These are phyloP conservation scores for Fusarium agapanthi DNA, from an alignment of 2,329 filamentous ascomycete species.

Conservation along the genomic window DNA sequence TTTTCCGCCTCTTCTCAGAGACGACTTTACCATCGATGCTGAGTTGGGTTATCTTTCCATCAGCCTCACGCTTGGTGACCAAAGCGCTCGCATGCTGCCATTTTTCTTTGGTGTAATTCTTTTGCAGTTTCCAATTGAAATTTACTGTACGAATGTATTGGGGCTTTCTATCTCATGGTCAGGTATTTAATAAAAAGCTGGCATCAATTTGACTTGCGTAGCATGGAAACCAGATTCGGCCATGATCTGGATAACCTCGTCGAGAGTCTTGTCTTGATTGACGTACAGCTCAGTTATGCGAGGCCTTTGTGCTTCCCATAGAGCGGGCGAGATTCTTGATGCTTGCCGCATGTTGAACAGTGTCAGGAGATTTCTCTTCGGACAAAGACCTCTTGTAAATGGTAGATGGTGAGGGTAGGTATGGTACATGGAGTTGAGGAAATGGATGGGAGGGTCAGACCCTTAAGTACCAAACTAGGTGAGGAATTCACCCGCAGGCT, in stretches of 20 bases:
- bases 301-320: not conserved
- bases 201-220: not conserved
- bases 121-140: constrained; percentile 1
- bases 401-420: accelerated
- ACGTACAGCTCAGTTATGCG: constrained; percentile 3
- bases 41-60: not conserved
- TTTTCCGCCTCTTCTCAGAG: accelerated
- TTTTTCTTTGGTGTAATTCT: not conserved
- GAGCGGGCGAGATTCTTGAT: not conserved
- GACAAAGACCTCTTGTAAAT: accelerated
- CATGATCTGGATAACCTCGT: constrained; percentile 5
- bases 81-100: not conserved
- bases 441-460: accelerated
- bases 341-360: not conserved
- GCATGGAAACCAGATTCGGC: not conserved
- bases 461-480: not conserved
- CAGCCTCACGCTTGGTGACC: not conserved
- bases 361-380: accelerated
- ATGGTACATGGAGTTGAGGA: too few species aligned
- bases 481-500: not conserved
- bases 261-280: constrained; percentile 1
- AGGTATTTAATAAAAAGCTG: accelerated
- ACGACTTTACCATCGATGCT: not conserved
- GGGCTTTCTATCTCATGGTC: accelerated
- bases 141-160: constrained; percentile 15